Conservation (phyloP, 495 filamentous ascomycete species). For the Penicillium cinerascens region DNA sequence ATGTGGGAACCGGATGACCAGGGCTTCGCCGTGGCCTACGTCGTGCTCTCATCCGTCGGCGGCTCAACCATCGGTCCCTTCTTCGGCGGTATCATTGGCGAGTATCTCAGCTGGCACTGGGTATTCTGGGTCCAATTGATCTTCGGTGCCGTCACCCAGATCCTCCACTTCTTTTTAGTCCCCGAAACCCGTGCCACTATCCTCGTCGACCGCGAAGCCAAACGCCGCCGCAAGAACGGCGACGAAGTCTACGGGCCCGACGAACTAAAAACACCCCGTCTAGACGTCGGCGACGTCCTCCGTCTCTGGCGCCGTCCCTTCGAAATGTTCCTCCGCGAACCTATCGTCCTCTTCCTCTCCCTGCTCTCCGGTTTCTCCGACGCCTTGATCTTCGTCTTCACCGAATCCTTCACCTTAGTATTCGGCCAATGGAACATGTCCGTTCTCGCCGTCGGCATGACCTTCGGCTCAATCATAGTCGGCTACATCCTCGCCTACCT, state of each 20-base stretch:
- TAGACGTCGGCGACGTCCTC: constrained; percentile 53
- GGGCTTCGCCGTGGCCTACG: constrained; percentile 61
- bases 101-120: constrained; percentile 69
- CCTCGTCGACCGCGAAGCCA: constrained; percentile 63
- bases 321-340: constrained; percentile 73
- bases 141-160: constrained; percentile 62
- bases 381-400: constrained; percentile 78
- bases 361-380: constrained; percentile 74
- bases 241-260: constrained; percentile 61
- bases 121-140: constrained; percentile 79
- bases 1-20: constrained; percentile 73
- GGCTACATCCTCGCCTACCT: constrained; percentile 64
- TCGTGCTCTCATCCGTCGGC: constrained; percentile 72
- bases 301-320: constrained; percentile 68
- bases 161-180: constrained; percentile 58
- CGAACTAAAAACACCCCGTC: constrained; percentile 50
- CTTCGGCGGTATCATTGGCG: constrained; percentile 71
- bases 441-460: constrained; percentile 52
- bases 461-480: constrained; percentile 61
- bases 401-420: constrained; percentile 63
- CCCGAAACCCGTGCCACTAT: constrained; percentile 67
- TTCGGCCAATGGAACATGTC: constrained; percentile 63
- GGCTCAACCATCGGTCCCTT: constrained; percentile 76
- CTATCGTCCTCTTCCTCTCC: constrained; percentile 69
- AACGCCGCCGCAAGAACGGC: constrained; percentile 57